Conservation (phyloP, 768 basidiomycete genomes). For the Filobasidium floriforme region DNA sequence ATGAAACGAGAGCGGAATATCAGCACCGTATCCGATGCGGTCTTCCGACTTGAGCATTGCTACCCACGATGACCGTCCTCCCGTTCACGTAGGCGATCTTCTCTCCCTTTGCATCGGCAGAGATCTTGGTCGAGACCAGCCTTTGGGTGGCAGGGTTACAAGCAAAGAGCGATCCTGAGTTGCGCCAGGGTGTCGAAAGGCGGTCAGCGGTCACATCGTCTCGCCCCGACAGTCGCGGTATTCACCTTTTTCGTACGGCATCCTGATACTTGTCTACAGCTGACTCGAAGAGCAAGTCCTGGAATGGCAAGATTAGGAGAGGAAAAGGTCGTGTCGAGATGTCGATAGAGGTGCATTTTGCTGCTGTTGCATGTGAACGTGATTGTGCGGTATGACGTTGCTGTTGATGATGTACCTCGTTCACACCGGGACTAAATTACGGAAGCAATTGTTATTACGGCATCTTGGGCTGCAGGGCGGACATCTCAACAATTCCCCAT, state of each 20-base stretch:
- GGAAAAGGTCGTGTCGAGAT: too few relatives aligned
- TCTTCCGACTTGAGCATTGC: too few relatives aligned
- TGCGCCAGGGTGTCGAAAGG: slow-evolving; percentile 2
- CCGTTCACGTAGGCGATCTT: slow-evolving; percentile 83
- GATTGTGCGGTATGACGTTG: not conserved
- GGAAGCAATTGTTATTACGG: too few relatives aligned
- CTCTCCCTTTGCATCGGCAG: slow-evolving; percentile 56
- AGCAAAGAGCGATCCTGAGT: slow-evolving; percentile 48
- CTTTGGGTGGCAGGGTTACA: slow-evolving; percentile 64
- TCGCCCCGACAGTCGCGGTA: not conserved
- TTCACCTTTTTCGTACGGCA: slow-evolving; percentile 8
- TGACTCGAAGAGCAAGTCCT: too few relatives aligned
- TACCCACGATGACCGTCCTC: slow-evolving; percentile 71
- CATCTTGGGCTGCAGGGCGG: too few relatives aligned
- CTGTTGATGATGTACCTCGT: not conserved
- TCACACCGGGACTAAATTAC: too few relatives aligned
- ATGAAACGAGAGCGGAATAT: not conserved
- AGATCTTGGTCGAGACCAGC: slow-evolving; percentile 65
- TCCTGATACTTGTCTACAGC: slow-evolving; percentile 10
- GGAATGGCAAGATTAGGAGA: too few relatives aligned
- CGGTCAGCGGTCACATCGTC: not conserved
- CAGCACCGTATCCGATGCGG: too few relatives aligned
- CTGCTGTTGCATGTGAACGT: slow-evolving; percentile 18
- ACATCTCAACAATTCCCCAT: not conserved
- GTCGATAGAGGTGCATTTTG: too few relatives aligned